Evolutionary conservation across 257 asterid genomes (phyloP), one percentile per base, ranked within the genome.

Genomic region (Nicotiana benthamiana): DNA sequence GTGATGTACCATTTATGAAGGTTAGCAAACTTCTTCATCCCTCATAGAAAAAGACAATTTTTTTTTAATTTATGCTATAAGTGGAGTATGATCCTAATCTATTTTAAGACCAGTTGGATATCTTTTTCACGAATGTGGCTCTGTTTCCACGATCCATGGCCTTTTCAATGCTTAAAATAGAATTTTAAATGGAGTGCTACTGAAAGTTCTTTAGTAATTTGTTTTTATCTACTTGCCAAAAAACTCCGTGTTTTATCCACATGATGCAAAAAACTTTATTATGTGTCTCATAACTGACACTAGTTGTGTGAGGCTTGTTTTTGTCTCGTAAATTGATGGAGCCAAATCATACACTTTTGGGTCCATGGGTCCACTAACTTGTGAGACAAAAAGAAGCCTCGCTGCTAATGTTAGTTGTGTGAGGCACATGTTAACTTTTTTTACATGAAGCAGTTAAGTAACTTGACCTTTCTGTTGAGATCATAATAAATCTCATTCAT

Each of bases 1-100:
- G 97, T 83, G 97, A 92, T 83, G 93, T 95, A 5, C 99, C 99
- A 52, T 95, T 93, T 86, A 75, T 86, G 54, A 93, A 92, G 98
- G 99, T 92, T 65, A 77, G 74, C 61, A 43, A 70, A 70, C 36
- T 30, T 70, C 6, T 20, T 68, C 20, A 54, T 68, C 32, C 32
- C 32, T 68, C 54, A 20, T 68, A 43, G 17, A 28, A 43, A 40
- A 43, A 36, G 1, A 3, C 15, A 20, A 22, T 43, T 70, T 70
- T 70, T 70, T 11, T 43, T 70, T n/a, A n/a, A 46, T 12, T 43
- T 43, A 43, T 22, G 20, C 12, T 70, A 68, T n/a, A 36, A 67
- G 32, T 34, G 57, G 34, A 70, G 57, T 22, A 40, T 13, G 36
- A 43, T 70, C 22, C 59, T 22, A 70, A 43, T 43, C 77, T 70